phyloP scores from a whole-genome alignment of 306 rosid species.

The Mucuna pruriens region DNA sequence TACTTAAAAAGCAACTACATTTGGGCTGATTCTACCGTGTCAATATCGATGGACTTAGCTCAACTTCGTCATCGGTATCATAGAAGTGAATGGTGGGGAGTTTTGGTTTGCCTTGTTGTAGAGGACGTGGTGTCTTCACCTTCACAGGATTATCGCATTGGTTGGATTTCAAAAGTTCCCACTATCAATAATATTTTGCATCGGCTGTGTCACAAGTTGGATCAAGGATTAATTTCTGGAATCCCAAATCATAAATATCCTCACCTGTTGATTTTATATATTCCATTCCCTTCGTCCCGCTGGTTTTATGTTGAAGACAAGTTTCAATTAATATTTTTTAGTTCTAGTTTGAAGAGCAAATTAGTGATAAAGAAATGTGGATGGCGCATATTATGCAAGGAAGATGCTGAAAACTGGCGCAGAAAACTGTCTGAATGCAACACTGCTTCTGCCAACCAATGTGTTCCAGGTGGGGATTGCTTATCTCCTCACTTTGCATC shows the following conservation, averaged over 20 bases:
- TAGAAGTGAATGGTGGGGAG: constrained; percentile 39
- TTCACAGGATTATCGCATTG: constrained; percentile 23
- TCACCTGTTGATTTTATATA: constrained; percentile 23
- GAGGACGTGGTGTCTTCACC: constrained; percentile 23
- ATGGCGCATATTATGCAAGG: constrained; percentile 22
- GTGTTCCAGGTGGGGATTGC: not conserved
- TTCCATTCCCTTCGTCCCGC: not conserved
- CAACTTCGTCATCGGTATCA: constrained; percentile 7
- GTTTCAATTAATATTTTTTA: constrained; percentile 25
- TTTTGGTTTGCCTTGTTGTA: constrained; percentile 30
- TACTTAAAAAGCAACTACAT: constrained; percentile 32
- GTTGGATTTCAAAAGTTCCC: constrained; percentile 28
- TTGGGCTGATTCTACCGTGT: constrained; percentile 26
- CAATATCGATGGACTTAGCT: constrained; percentile 24
- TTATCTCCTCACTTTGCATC: constrained; percentile 2
- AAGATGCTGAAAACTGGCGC: constrained; percentile 28
- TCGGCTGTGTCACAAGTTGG: constrained; percentile 13
- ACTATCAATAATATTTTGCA: not conserved
- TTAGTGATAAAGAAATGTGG: constrained; percentile 33
- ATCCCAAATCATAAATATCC: constrained; percentile 28
- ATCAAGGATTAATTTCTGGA: constrained; percentile 15
- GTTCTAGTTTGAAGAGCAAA: constrained; percentile 27
- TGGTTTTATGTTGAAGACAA: constrained; percentile 31
- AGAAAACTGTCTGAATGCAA: constrained; percentile 13
- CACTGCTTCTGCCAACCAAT: constrained; percentile 18